Percentiles rank a stretch among this genome's conserved stretches.
phyloP scores from a whole-genome alignment of 768 basidiomycete genomes.

The Phlebiopsis flavidoalba region DNA sequence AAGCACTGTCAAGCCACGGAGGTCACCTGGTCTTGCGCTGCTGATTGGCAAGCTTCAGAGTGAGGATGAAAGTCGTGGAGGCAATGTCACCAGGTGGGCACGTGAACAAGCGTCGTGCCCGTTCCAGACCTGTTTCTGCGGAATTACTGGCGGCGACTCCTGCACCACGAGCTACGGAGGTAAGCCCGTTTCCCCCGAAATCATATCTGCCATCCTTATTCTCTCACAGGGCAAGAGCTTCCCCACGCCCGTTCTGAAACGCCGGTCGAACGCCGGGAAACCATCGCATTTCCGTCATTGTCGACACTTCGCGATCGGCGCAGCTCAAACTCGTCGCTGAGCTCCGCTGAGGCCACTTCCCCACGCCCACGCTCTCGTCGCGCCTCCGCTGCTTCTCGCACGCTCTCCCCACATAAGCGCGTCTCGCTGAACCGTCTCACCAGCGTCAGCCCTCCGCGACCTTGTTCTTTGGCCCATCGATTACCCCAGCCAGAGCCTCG shows the following conservation, averaged over 20 bases:
- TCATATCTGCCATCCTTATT: neutral
- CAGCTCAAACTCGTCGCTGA: conserved; percentile 29
- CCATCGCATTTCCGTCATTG: conserved; percentile 34
- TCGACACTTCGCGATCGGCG: conserved; percentile 31
- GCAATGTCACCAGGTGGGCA: conserved; percentile 71
- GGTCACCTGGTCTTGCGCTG: conserved; percentile 17
- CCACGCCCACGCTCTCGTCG: conserved; percentile 49
- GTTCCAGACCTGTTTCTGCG: conserved; percentile 64
- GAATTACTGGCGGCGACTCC: conserved; percentile 37
- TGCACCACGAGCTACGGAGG: neutral
- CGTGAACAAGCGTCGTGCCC: conserved; percentile 68
- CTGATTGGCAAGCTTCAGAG: conserved; percentile 12
- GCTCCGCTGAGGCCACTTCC: conserved; percentile 47
- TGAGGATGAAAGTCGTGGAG: conserved; percentile 24
- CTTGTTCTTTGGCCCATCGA: conserved; percentile 63
- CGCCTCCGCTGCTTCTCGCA: conserved; percentile 22
- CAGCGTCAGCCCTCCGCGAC: conserved; percentile 51
- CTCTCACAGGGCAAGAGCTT: conserved; percentile 2
- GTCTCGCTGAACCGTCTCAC: conserved; percentile 45
- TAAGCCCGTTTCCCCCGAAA: neutral
- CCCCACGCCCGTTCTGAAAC: conserved; percentile 22
- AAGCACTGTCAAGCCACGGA: conserved; percentile 13
- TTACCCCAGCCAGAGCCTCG: conserved; percentile 21
- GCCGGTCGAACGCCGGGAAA: conserved; percentile 17
- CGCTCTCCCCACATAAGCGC: conserved; percentile 31